A percentile compares a stretch with the other conserved stretches of the same genome.
These are phyloP conservation scores for Nigrospora oryzae DNA, from an alignment of 2,329 filamentous ascomycete genomes.

Conservation along the genomic window DNA sequence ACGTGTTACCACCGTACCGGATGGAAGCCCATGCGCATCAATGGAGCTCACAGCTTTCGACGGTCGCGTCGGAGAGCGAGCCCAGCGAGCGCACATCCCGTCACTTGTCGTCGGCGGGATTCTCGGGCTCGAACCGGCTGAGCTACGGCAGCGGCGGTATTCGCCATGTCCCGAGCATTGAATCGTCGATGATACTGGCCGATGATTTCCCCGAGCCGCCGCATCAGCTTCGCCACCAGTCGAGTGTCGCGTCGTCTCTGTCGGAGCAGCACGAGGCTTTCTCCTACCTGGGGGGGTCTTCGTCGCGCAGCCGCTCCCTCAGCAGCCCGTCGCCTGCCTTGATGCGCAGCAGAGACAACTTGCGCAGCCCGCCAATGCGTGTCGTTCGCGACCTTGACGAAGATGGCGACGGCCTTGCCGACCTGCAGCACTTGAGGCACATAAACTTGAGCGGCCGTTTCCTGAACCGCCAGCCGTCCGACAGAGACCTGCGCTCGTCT, in stretches of 20 bases:
- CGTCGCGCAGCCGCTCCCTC: not conserved
- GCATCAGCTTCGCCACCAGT: conserved; percentile 22
- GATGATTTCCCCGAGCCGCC: conserved; percentile 27
- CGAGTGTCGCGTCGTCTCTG: too few relatives aligned
- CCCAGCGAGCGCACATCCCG: conserved; percentile 40
- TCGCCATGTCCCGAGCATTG: conserved; percentile 48
- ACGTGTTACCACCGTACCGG: conserved; percentile 12
- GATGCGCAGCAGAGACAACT: conserved; percentile 14
- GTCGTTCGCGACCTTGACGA: conserved; percentile 53
- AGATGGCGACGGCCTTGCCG: conserved; percentile 54
- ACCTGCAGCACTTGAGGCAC: conserved; percentile 44
- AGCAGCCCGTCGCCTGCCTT: not conserved
- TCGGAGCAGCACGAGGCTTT: too few relatives aligned
- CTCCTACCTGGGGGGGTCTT: not conserved
- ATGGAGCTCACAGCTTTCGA: conserved; percentile 58
- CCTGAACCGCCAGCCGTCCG: conserved; percentile 40
- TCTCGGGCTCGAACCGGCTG: conserved; percentile 34
- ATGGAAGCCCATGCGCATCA: conserved; percentile 45
- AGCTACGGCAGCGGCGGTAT: conserved; percentile 42
- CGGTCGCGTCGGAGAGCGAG: conserved; percentile 55
- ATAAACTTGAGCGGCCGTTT: conserved; percentile 44
- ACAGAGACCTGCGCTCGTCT: conserved; percentile 44
- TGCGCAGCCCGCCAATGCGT: conserved; percentile 24
- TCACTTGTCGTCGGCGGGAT: conserved; percentile 28
- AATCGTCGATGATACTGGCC: conserved; percentile 37